These are phyloP conservation scores for Sphaerulina musiva DNA, from an alignment of 2,329 filamentous ascomycete genomes.

Conservation along the genomic window DNA sequence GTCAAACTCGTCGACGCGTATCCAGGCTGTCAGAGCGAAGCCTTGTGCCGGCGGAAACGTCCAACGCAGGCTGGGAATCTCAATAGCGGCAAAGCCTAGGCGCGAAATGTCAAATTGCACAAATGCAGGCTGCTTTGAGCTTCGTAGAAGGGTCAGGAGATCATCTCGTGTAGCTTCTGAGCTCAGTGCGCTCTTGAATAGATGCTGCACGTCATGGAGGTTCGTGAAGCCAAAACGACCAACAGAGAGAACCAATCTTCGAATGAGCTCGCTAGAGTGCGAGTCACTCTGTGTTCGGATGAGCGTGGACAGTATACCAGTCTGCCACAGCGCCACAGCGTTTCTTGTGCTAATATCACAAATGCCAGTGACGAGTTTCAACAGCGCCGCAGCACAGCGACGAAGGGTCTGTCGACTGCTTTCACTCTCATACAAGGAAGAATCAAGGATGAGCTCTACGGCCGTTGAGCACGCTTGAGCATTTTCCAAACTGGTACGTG, in stretches of 20 bases:
- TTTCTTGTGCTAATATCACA: background rate
- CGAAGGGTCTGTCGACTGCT: background rate
- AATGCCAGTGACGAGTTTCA: background rate
- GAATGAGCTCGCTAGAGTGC: background rate
- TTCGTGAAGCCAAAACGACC: slow-evolving; percentile 70
- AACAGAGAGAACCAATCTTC: slow-evolving; percentile 45
- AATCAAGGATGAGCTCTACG: background rate
- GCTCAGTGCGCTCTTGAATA: slow-evolving; percentile 55
- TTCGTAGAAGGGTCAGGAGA: slow-evolving; percentile 64
- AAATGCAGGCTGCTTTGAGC: slow-evolving; percentile 70
- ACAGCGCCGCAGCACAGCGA: background rate
- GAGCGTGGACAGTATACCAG: slow-evolving; percentile 14
- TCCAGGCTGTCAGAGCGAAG: slow-evolving; percentile 87
- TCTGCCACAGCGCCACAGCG: slow-evolving; percentile 21
- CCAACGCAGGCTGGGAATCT: slow-evolving; percentile 77
- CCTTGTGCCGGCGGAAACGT: slow-evolving; percentile 77
- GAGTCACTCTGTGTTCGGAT: slow-evolving; percentile 2
- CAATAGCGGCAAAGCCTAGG: slow-evolving; percentile 82
- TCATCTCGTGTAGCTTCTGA: slow-evolving; percentile 58
- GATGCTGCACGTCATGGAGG: slow-evolving; percentile 74
- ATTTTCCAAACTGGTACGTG: slow-evolving; percentile 1
- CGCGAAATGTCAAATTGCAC: slow-evolving; percentile 91
- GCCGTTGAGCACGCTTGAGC: slow-evolving; percentile 4
- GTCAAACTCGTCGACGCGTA: slow-evolving; percentile 83
- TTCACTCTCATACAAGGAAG: background rate